Evolutionary conservation across 78 protist species (phyloP).

Genomic region (Bigelowiella natans): DNA sequence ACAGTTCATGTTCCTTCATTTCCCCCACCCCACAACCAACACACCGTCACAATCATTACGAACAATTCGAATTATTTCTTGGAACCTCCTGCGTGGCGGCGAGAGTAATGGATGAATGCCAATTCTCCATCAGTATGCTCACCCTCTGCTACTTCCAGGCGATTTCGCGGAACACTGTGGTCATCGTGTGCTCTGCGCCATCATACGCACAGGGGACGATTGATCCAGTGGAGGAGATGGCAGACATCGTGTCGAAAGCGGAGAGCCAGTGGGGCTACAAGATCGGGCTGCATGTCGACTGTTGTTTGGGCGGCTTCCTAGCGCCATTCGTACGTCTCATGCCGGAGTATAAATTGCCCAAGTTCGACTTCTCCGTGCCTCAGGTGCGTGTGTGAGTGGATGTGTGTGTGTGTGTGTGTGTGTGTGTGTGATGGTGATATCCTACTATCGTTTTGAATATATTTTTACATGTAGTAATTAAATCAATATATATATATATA

Average conservation of each 20-base stretch:
- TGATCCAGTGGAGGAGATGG: not conserved
- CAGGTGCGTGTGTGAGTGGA: not conserved
- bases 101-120: no score
- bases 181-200: slow-evolving; percentile 30
- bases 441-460: no score
- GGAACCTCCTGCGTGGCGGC: no score
- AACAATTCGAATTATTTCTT: no score
- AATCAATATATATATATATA: not conserved
- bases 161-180: slow-evolving; percentile 15
- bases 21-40: no score
- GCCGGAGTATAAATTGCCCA: not conserved
- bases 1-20: no score
- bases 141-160: no score
- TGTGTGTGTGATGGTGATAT: not conserved
- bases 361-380: not conserved
- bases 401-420: not conserved
- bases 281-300: slow-evolving; percentile 32
- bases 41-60: no score
- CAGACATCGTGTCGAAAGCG: not conserved
- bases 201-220: slow-evolving; percentile 6
- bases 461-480: no score
- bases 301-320: not conserved
- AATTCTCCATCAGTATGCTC: no score
- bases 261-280: not conserved
- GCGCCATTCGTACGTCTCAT: not conserved